Evolutionary conservation across 805 yeast genomes (phyloP).

Genomic region (Metschnikowia lochheadii): DNA sequence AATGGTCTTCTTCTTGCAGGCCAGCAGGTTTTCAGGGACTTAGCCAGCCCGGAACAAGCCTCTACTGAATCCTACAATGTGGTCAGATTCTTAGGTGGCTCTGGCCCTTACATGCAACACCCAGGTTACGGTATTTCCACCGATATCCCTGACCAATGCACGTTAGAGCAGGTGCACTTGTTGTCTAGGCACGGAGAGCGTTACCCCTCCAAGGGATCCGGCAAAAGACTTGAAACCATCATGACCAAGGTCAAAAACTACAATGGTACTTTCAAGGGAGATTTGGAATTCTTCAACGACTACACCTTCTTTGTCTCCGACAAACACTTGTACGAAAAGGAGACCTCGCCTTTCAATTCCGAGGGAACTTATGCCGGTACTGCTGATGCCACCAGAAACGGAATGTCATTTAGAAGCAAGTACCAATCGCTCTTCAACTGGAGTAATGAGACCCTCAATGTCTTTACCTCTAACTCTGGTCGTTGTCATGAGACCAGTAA

Average conservation of each 20-base stretch:
- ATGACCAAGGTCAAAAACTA: conserved; percentile 24
- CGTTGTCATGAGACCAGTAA: conserved; percentile 54
- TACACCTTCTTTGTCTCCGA: conserved; percentile 47
- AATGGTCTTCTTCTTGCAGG: conserved; percentile 29
- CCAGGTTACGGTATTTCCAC: conserved; percentile 51
- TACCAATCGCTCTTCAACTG: conserved; percentile 46
- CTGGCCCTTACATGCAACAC: conserved; percentile 52
- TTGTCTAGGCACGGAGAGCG: conserved; percentile 79
- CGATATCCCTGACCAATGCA: conserved; percentile 48
- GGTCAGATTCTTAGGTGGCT: conserved; percentile 49
- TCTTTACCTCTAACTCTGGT: conserved; percentile 53
- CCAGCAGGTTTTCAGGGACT: conserved; percentile 24
- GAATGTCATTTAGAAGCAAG: conserved; percentile 43
- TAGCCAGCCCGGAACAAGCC: conserved; percentile 40
- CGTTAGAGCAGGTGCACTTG: conserved; percentile 63
- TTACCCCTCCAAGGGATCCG: conserved; percentile 42
- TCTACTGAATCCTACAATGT: conserved; percentile 44
- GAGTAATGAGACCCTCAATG: conserved; percentile 32
- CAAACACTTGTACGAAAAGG: conserved; percentile 42
- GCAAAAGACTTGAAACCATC: conserved; percentile 25
- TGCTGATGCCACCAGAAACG: conserved; percentile 45
- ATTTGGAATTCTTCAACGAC: conserved; percentile 50
- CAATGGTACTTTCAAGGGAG: conserved; percentile 40
- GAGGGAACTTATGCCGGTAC: conserved; percentile 50
- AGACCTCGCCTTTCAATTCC: conserved; percentile 44